Percentiles rank a stretch among this genome's conserved stretches.
Conservation (phyloP, 768 basidiomycete species). For the Suillus placidus region DNA sequence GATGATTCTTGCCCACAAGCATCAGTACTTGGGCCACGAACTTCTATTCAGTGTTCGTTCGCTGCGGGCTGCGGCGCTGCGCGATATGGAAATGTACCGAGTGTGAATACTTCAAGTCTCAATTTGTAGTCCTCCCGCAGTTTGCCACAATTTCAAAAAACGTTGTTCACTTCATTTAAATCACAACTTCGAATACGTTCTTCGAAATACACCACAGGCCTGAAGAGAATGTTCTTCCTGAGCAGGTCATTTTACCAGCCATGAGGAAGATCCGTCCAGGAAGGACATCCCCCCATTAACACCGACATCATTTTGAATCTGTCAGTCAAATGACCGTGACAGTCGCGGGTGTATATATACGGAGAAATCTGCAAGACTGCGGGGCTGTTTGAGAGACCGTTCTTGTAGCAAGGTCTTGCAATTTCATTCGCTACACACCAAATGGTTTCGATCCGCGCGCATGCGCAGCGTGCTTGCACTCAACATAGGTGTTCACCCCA, state of each 20-base stretch:
- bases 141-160: slow-evolving; percentile 16
- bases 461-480: background rate
- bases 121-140: slow-evolving; percentile 17
- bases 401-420: background rate
- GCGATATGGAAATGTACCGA: slow-evolving; percentile 6
- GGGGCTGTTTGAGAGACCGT: background rate
- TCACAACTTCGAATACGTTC: background rate
- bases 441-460: background rate
- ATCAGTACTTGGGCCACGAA: slow-evolving; percentile 14
- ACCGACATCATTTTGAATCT: background rate
- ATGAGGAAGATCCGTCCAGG: background rate
- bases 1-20: slow-evolving; percentile 23
- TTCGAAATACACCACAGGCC: background rate
- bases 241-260: background rate
- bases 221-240: background rate
- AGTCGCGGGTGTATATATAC: too few relatives aligned
- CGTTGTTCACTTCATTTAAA: background rate
- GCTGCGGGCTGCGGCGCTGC: slow-evolving; percentile 16
- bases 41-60: slow-evolving; percentile 6
- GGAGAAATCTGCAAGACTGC: background rate
- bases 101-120: background rate
- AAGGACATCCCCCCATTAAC: background rate
- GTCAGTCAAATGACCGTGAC: background rate
- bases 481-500: slow-evolving; percentile 3
- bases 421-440: background rate